Evolutionary conservation across 495 filamentous ascomycete species (phyloP).

Genomic region (Cudoniella acicularis): DNA sequence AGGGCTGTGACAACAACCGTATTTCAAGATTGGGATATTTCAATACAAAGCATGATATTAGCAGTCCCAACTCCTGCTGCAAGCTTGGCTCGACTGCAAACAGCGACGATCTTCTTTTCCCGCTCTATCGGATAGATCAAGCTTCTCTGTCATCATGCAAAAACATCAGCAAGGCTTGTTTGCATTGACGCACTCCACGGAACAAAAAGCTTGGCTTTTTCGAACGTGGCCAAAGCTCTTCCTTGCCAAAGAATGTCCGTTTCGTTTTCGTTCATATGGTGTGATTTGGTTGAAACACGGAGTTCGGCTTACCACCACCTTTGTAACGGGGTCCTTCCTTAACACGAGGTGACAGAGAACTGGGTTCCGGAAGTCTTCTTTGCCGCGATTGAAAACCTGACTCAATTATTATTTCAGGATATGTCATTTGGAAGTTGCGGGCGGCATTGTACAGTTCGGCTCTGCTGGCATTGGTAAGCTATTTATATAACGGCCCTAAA

Average conservation of each 20-base stretch:
- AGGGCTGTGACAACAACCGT: too few species aligned
- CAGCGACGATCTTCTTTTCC: background rate
- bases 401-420: too few species aligned
- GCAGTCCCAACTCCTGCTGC: background rate
- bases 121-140: conserved; percentile 8
- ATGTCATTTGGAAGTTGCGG: too few species aligned
- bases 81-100: background rate
- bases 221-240: background rate
- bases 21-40: too few species aligned
- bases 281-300: background rate
- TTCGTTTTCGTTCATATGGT: conserved; percentile 3
- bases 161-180: background rate
- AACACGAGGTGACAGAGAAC: background rate
- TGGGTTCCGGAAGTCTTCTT: background rate
- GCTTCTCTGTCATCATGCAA: conserved; percentile 4
- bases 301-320: background rate
- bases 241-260: background rate
- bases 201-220: conserved; percentile 15
- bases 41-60: background rate
- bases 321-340: background rate
- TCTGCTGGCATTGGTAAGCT: too few species aligned
- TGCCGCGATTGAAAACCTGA: background rate
- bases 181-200: background rate
- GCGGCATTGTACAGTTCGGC: too few species aligned
- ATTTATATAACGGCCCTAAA: too few species aligned